These are phyloP conservation scores for Penstemon barbatus DNA, from an alignment of 257 asterid genomes.

Conservation along the genomic window DNA sequence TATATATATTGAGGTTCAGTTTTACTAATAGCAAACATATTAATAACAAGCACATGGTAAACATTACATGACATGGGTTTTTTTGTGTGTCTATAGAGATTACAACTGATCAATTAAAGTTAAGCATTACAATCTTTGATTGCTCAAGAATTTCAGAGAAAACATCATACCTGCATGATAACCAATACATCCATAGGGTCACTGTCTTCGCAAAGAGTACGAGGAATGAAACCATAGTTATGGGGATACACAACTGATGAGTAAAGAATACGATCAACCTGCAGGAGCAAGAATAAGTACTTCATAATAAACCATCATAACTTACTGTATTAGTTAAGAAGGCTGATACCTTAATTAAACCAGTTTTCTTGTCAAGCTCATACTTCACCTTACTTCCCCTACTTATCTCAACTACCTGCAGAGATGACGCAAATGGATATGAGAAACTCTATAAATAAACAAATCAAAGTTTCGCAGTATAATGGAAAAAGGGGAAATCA, in stretches of 20 bases:
- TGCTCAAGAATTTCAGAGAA: no score
- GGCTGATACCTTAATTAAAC: constrained; percentile 53
- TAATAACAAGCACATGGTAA: no score
- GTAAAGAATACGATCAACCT: constrained; percentile 66
- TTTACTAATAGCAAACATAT: no score
- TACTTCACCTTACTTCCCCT: constrained; percentile 68
- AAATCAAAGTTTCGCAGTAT: not conserved
- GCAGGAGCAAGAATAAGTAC: not conserved
- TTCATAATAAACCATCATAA: no score
- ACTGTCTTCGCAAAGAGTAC: constrained; percentile 63
- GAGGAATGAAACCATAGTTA: constrained; percentile 65
- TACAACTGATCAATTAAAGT: no score
- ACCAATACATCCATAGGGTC: constrained; percentile 69
- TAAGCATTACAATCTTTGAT: no score
- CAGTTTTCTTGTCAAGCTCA: constrained; percentile 66
- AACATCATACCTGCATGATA: constrained; percentile 51
- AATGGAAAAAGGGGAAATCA: not conserved
- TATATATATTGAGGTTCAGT: no score
- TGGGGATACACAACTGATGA: constrained; percentile 70
- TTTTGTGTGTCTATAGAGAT: no score
- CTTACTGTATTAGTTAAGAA: no score
- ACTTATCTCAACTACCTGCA: constrained; percentile 59
- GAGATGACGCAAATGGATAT: constrained; percentile 11
- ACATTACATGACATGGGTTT: no score
- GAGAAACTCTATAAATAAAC: not conserved